Evolutionary conservation across 306 rosid genomes (phyloP), one percentile per base, ranked within the genome.

Genomic region (Lagenaria siceraria): DNA sequence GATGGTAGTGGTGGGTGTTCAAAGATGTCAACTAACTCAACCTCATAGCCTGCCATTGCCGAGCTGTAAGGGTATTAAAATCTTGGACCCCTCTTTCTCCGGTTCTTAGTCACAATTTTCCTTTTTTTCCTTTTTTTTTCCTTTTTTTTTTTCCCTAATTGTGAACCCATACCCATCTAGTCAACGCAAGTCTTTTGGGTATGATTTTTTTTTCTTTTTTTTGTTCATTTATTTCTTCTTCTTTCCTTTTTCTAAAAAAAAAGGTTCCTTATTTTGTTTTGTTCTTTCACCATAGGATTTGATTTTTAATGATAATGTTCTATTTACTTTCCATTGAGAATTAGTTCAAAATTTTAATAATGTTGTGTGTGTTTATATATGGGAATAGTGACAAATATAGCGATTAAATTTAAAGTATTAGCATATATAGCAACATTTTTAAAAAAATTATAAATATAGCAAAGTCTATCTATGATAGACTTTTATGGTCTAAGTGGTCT

Each of bases 11-110:
- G 75, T 24, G 80, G 46, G 14, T n/a, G 9, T 76, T 76, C 69
- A 55, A 53, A 53, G 11, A 5, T 18, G 64, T 80, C 70, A 38
- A 49, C 82, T 42, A 78, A 80, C 82, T 22, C 48, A 53, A 62
- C 43, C 70, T 62, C 70, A 33, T 17, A 27, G 36, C 0, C 75
- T 43, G 56, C 54, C 55, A 24, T 43, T 43, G 55, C 36, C 36
- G 19, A 70, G 56, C 75, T 70, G 75, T 70, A 55, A 24, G 3
- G 12, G 25, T 43, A 7, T 46, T 70, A 36, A 65, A 65, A 36
- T 69, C 56, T 42, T 42, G 6, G n/a, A 42, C 55, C 55, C 53
- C 54, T 40, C 10, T 7, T 11, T 22, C 10, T n/a, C 18, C 3
- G 4, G 10, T 42, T 27, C 19, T n/a, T 38, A 0, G 0, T 38